phyloP scores from a whole-genome alignment of 1,139 yeast genomes.

The Geotrichum reessii region DNA sequence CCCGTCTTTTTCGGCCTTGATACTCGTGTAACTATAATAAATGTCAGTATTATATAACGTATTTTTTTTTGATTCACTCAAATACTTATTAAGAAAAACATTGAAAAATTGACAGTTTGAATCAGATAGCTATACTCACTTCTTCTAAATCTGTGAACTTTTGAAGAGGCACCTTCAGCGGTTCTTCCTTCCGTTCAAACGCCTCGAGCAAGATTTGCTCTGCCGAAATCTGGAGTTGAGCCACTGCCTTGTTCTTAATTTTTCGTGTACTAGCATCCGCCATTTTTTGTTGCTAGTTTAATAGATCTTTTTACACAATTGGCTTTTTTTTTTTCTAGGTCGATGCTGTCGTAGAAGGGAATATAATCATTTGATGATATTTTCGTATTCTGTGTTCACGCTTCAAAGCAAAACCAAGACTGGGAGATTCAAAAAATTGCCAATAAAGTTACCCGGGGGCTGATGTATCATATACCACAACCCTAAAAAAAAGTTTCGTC shows the following conservation, averaged over 20 bases:
- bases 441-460: not conserved
- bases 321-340: not conserved
- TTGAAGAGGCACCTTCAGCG: conserved; percentile 40
- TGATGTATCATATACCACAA: not conserved
- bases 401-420: not conserved
- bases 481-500: not conserved
- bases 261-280: conserved; percentile 17
- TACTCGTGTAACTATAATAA: conserved; percentile 47
- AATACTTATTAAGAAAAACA: not conserved
- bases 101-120: not conserved
- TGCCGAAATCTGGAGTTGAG: conserved; percentile 50
- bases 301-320: no score
- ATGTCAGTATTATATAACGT: not conserved
- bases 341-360: no score
- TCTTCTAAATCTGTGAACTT: conserved; percentile 75
- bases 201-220: conserved; percentile 55
- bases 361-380: no score
- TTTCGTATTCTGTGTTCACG: no score
- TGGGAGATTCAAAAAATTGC: not conserved
- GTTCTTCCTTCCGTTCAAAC: conserved; percentile 44
- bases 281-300: conserved; percentile 3
- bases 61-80: not conserved
- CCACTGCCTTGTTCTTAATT: conserved; percentile 43
- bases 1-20: conserved; percentile 72
- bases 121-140: conserved; percentile 12